Percentiles rank a stretch among this genome's conserved stretches.
Evolutionary conservation across 2,329 filamentous ascomycete species (phyloP).

Genomic region (Cryphonectria japonica): DNA sequence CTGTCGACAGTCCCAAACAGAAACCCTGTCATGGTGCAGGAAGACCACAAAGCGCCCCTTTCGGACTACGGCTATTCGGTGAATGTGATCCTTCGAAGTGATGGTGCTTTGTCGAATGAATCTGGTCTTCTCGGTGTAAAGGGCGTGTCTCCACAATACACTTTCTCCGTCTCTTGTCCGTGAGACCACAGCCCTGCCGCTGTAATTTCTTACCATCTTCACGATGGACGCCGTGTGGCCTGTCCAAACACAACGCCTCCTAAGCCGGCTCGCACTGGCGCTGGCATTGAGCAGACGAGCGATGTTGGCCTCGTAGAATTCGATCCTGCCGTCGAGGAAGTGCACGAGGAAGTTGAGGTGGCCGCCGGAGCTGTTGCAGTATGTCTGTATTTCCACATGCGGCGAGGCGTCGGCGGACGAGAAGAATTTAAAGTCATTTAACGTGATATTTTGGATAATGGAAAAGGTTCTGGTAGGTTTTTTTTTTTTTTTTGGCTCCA

Average conservation of each 20-base stretch:
- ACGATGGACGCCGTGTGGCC: conserved; percentile 81
- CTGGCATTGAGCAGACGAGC: conserved; percentile 80
- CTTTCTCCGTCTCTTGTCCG: conserved; percentile 78
- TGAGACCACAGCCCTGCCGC: conserved; percentile 79
- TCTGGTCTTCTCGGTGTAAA: conserved; percentile 52
- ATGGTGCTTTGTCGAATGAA: conserved; percentile 72
- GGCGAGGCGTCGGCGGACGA: conserved; percentile 35
- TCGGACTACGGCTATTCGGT: conserved; percentile 76
- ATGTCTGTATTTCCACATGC: conserved; percentile 73
- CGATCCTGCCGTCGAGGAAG: conserved; percentile 82
- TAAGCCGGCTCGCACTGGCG: conserved; percentile 62
- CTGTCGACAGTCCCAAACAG: conserved; percentile 77
- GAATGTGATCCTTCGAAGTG: conserved; percentile 70
- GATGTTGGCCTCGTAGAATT: conserved; percentile 78
- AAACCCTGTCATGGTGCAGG: conserved; percentile 70
- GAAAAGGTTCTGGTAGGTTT: conserved; percentile 76
- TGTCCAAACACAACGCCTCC: conserved; percentile 72
- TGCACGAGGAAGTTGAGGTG: conserved; percentile 77
- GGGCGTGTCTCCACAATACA: conserved; percentile 78
- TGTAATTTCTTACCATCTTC: conserved; percentile 85
- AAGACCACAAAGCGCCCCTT: conserved; percentile 83
- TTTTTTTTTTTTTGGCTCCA: conserved; percentile 14
- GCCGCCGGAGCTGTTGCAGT: conserved; percentile 68
- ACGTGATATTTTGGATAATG: conserved; percentile 73
- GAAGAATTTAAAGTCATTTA: conserved; percentile 54